These are phyloP conservation scores for Xerocomellus amylosporus DNA, from an alignment of 768 basidiomycete species.

Conservation along the genomic window DNA sequence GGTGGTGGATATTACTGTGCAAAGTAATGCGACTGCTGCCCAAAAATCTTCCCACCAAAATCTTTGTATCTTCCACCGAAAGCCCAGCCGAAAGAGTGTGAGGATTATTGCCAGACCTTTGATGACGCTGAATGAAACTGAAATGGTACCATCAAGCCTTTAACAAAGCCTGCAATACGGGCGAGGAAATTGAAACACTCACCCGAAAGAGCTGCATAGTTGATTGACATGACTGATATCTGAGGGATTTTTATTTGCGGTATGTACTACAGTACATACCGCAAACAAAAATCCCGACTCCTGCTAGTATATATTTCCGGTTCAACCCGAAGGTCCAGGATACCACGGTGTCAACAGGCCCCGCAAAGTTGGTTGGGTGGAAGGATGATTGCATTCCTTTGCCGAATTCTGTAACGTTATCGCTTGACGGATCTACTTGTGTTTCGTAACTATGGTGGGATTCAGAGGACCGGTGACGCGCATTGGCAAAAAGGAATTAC, in stretches of 20 bases:
- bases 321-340: not conserved
- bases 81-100: slow-evolving; percentile 14
- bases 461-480: no score
- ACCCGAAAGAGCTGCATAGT: slow-evolving; percentile 1
- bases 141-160: not conserved
- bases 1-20: not conserved
- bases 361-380: no score
- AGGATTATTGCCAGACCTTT: slow-evolving; percentile 6
- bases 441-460: no score
- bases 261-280: no score
- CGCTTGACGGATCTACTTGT: no score
- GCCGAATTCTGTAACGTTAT: no score
- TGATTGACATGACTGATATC: slow-evolving; percentile 1
- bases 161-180: not conserved
- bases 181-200: not conserved
- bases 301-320: not conserved
- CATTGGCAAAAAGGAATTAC: no score
- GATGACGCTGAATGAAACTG: slow-evolving; percentile 7
- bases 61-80: slow-evolving; percentile 14
- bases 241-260: not conserved
- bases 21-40: slow-evolving; percentile 13
- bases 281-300: not conserved
- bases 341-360: not conserved
- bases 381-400: no score
- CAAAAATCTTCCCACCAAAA: slow-evolving; percentile 27